Conservation (phyloP, 495 filamentous ascomycete genomes). For the Mytilinidion resinicola region DNA sequence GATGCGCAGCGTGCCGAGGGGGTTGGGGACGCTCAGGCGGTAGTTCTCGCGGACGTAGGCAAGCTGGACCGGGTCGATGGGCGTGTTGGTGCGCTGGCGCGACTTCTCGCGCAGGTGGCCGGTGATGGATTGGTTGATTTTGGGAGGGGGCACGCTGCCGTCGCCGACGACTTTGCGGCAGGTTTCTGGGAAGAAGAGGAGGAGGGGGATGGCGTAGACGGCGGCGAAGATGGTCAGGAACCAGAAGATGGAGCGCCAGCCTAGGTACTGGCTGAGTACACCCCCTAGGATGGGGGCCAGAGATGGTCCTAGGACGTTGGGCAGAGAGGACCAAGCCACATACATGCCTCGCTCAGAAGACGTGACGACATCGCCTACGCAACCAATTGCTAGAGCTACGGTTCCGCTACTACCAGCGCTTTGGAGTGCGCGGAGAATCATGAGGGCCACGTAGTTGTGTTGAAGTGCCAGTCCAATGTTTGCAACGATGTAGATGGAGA, state of each 20-base stretch:
- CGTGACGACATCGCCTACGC: slow-evolving; percentile 33
- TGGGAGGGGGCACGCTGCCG: slow-evolving; percentile 2
- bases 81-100: not conserved
- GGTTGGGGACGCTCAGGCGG: slow-evolving; percentile 30
- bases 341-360: slow-evolving; percentile 30
- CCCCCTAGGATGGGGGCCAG: slow-evolving; percentile 13
- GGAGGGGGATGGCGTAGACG: not conserved
- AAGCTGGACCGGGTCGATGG: slow-evolving; percentile 4
- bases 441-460: slow-evolving; percentile 32
- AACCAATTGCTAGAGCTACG: slow-evolving; percentile 29
- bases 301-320: slow-evolving; percentile 2
- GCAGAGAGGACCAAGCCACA: slow-evolving; percentile 26
- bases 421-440: slow-evolving; percentile 33
- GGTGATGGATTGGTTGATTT: slow-evolving; percentile 43
- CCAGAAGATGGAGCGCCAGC: slow-evolving; percentile 18
- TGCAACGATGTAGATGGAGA: slow-evolving; percentile 32
- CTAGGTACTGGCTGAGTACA: slow-evolving; percentile 7
- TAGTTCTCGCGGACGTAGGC: slow-evolving; percentile 1
- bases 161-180: slow-evolving; percentile 7
- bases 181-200: slow-evolving; percentile 14
- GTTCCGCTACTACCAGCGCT: slow-evolving; percentile 30
- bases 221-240: slow-evolving; percentile 9
- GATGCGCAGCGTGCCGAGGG: slow-evolving; percentile 27
- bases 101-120: slow-evolving; percentile 31
- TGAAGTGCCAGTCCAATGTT: slow-evolving; percentile 33